phyloP scores from a whole-genome alignment of 2,329 filamentous ascomycete species.

The Arthrobotrys sinensis region DNA sequence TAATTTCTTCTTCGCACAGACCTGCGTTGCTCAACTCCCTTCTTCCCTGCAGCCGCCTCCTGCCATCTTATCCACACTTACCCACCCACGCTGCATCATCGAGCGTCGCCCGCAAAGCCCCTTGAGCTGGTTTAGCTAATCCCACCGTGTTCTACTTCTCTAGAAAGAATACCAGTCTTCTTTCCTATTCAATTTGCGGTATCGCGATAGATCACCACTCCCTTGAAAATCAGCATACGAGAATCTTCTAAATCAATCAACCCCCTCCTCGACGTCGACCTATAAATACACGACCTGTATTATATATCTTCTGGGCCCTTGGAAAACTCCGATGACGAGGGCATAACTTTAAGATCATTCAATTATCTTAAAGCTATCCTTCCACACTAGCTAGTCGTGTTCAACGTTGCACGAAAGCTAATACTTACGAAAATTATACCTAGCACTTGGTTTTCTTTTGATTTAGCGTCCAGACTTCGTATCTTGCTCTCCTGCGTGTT shows the following conservation, averaged over 20 bases:
- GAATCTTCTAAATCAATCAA: too few relatives aligned
- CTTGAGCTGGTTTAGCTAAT: conserved; percentile 40
- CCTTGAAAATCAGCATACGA: conserved; percentile 23
- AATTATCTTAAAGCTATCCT: conserved; percentile 20
- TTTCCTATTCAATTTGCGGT: conserved; percentile 14
- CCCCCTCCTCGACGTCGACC: too few relatives aligned
- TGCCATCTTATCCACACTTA: conserved; percentile 31
- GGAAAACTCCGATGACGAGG: neutral
- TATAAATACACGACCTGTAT: conserved; percentile 18
- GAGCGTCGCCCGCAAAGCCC: neutral
- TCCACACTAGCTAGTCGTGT: conserved; percentile 21
- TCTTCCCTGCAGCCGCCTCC: conserved; percentile 28
- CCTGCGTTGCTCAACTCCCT: conserved; percentile 41
- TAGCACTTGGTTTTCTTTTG: conserved; percentile 3
- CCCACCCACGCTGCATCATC: conserved; percentile 22
- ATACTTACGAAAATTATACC: conserved; percentile 31
- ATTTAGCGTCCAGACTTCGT: conserved; percentile 36
- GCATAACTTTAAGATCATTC: conserved; percentile 9
- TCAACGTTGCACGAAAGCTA: conserved; percentile 58
- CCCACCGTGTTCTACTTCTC: conserved; percentile 15
- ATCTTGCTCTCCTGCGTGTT: conserved; percentile 2
- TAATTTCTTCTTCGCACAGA: conserved; percentile 50
- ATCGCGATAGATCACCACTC: conserved; percentile 28
- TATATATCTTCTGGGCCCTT: conserved; percentile 27
- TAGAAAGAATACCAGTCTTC: conserved; percentile 23